phyloP scores from a whole-genome alignment of 257 asterid genomes.

The Solanum bukasovii region DNA sequence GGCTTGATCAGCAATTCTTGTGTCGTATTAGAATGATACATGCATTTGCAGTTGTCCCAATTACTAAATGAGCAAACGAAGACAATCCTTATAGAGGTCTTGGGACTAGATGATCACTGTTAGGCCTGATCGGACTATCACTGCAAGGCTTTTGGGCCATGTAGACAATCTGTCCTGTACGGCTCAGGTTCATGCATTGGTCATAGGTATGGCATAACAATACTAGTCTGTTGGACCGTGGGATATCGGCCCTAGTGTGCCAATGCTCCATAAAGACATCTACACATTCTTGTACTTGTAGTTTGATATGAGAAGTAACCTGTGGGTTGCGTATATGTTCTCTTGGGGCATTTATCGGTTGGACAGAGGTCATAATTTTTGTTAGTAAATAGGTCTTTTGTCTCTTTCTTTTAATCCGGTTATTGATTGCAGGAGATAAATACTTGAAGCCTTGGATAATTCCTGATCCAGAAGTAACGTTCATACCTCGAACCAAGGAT shows the following conservation, averaged over 20 bases:
- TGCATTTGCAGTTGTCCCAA: not conserved
- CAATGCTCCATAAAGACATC: not conserved
- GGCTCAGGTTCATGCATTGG: not conserved
- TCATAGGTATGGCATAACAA: not conserved
- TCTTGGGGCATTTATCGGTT: not conserved
- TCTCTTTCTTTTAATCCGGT: not conserved
- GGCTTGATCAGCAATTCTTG: not conserved
- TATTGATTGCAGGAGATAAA: constrained; percentile 53
- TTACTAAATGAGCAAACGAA: not conserved
- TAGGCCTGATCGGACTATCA: not conserved
- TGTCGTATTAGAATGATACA: not conserved
- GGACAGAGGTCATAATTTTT: not conserved
- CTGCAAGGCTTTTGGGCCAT: not conserved
- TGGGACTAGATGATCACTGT: not conserved
- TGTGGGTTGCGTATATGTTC: not conserved
- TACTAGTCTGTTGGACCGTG: not conserved
- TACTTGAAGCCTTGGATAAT: constrained; percentile 86
- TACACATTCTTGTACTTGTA: not conserved
- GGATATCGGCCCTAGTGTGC: not conserved
- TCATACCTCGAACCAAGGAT: constrained; percentile 58
- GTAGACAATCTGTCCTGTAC: not conserved
- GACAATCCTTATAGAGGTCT: not conserved
- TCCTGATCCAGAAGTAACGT: constrained; percentile 80
- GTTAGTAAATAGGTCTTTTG: not conserved
- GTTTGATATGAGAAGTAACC: not conserved